Evolutionary conservation across 2,329 filamentous ascomycete species (phyloP).

Genomic region (Aspergillus persii): DNA sequence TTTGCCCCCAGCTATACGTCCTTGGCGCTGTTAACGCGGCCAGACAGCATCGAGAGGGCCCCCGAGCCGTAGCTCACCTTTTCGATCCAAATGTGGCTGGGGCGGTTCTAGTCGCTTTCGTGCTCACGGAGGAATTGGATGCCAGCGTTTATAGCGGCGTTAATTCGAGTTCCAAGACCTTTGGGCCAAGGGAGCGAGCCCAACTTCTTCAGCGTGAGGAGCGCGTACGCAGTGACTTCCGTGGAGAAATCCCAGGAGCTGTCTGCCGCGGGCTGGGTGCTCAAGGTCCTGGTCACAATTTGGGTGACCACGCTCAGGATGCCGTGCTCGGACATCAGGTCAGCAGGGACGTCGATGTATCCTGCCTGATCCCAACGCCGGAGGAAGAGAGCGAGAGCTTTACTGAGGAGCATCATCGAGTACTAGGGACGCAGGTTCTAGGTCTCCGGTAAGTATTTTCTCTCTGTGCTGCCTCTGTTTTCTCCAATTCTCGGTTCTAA

Average conservation of each 20-base stretch:
- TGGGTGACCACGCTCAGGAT: background rate
- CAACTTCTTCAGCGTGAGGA: background rate
- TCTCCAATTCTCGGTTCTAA: too few relatives aligned
- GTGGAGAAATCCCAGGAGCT: background rate
- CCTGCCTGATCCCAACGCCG: background rate
- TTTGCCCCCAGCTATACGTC: too few relatives aligned
- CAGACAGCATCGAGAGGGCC: too few relatives aligned
- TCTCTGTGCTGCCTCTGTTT: too few relatives aligned
- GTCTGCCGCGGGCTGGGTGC: background rate
- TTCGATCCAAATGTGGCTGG: background rate
- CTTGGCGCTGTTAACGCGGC: too few relatives aligned
- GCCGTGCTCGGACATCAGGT: background rate
- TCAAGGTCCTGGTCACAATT: background rate
- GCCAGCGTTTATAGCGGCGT: background rate
- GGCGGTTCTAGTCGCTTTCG: background rate
- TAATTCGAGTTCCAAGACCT: background rate
- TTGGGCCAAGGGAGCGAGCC: background rate
- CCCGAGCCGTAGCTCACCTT: slow-evolving; percentile 1
- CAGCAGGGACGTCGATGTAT: background rate
- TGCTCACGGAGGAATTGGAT: background rate
- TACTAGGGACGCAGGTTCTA: background rate
- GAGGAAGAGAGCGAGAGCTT: background rate
- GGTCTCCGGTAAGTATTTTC: background rate
- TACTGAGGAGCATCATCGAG: slow-evolving; percentile 2
- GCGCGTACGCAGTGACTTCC: slow-evolving; percentile 1